Conservation (phyloP, 179 eudicot genomes). For the Carnegiea gigantea region DNA sequence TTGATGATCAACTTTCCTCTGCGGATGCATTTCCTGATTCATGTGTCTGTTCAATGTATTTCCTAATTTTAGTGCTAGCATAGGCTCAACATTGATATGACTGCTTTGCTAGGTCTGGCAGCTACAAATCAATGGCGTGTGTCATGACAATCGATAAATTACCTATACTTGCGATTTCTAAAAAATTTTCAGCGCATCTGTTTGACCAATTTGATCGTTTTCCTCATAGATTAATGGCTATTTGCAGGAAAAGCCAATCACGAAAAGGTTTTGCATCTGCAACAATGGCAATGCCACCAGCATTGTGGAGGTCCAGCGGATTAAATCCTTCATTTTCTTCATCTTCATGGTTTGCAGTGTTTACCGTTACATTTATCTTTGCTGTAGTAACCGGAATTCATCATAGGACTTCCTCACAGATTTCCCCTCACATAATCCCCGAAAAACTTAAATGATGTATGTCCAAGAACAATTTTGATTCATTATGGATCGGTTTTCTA, state of each 20-base stretch:
- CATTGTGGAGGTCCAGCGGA: constrained; percentile 19
- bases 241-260: constrained; percentile 39
- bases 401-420: constrained; percentile 9
- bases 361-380: constrained; percentile 18
- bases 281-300: constrained; percentile 32
- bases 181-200: background rate
- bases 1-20: background rate
- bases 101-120: background rate
- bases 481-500: background rate
- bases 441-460: constrained; percentile 1
- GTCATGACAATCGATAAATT: background rate
- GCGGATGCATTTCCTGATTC: background rate
- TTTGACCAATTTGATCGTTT: background rate
- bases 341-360: constrained; percentile 23
- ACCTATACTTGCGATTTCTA: background rate
- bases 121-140: background rate
- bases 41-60: background rate
- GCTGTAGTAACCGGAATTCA: constrained; percentile 1
- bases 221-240: background rate
- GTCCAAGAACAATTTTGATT: background rate
- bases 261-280: constrained; percentile 60
- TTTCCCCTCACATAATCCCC: background rate
- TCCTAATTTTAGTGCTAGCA: background rate
- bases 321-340: constrained; percentile 15
- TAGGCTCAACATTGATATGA: background rate